Conservation (phyloP, 495 filamentous ascomycete genomes). For the Trypethelium eluteriae region DNA sequence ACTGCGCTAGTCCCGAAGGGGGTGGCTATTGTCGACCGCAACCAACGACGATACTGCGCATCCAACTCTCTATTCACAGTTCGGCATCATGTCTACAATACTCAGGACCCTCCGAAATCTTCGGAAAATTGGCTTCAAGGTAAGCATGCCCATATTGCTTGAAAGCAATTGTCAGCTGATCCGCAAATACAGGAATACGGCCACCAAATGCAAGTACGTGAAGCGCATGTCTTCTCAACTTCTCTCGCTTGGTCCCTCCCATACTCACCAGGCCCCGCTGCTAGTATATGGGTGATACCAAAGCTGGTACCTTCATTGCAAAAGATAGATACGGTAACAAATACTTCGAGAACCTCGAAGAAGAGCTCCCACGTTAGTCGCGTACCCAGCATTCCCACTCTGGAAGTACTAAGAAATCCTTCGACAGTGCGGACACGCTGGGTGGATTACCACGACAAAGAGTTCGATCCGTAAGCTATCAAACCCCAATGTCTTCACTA, state of each 20-base stretch:
- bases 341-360: slow-evolving; percentile 84
- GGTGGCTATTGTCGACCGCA: not conserved
- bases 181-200: slow-evolving; percentile 58
- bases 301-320: slow-evolving; percentile 81
- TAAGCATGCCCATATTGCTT: slow-evolving; percentile 32
- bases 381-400: not conserved
- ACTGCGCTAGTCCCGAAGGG: slow-evolving; percentile 8
- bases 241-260: not conserved
- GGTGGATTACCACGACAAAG: slow-evolving; percentile 88
- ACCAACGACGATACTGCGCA: not conserved
- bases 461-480: slow-evolving; percentile 68
- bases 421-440: slow-evolving; percentile 83
- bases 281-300: slow-evolving; percentile 73
- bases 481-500: not conserved
- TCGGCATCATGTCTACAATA: slow-evolving; percentile 78
- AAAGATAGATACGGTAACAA: slow-evolving; percentile 91
- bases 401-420: slow-evolving; percentile 24
- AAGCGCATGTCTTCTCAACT: slow-evolving; percentile 16
- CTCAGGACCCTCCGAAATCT: slow-evolving; percentile 78
- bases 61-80: not conserved
- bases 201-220: slow-evolving; percentile 82
- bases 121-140: slow-evolving; percentile 79
- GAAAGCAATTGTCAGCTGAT: slow-evolving; percentile 29
- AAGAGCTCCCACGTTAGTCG: slow-evolving; percentile 81
- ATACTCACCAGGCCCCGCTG: slow-evolving; percentile 25